Evolutionary conservation across 208 protist genomes (phyloP), one percentile per base, ranked within the genome.

Genomic region (Leishmania aethiopica): DNA sequence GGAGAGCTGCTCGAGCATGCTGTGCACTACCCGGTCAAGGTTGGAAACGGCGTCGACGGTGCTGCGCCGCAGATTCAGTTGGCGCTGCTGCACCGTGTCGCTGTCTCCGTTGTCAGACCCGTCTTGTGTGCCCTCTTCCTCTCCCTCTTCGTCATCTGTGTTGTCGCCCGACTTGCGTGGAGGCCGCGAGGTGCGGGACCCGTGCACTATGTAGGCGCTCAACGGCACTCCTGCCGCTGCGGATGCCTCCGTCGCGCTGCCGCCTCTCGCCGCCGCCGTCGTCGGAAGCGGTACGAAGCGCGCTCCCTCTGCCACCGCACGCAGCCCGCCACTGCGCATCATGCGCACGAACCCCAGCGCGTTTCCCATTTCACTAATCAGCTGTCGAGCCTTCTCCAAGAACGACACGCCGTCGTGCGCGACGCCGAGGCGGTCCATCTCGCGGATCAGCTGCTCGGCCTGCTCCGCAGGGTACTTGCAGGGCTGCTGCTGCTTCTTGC

Each of bases 321-420:
- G 89, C 6, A 99, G 82, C 49, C 95, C 94, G 51, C 96, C 96
- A 79, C 94, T 94, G 28, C 95, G 91, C 78, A 99, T 94, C 85
- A 99, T 95, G 28, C 98, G 92, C 85, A 99, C 97, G 84, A 99
- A 99, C n/a, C 98, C 99, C 77, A 99, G 92, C 17, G 97, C 97
- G 87, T 99, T 99, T 67, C 98, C 99, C 84, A 99, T 99, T 78
- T 99, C 95, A n/a, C 98, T 99, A 70, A 99, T 95, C 15, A 99
- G 90, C 19, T 95, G 84, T 53, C 98, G 90, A 59, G 99, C 98
- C 81, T 98, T 97, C 80, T 98, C 96, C 8, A 99, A 79, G 83
- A 98, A 99, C 25, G 91, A 94, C 51, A 92, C 73, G n/a, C 91
- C 92, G 81, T 96, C 90, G 19, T 95, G 80, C 0, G 91, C 89